These are phyloP conservation scores for Boletellus ananas DNA, from an alignment of 768 basidiomycete genomes.

Conservation along the genomic window DNA sequence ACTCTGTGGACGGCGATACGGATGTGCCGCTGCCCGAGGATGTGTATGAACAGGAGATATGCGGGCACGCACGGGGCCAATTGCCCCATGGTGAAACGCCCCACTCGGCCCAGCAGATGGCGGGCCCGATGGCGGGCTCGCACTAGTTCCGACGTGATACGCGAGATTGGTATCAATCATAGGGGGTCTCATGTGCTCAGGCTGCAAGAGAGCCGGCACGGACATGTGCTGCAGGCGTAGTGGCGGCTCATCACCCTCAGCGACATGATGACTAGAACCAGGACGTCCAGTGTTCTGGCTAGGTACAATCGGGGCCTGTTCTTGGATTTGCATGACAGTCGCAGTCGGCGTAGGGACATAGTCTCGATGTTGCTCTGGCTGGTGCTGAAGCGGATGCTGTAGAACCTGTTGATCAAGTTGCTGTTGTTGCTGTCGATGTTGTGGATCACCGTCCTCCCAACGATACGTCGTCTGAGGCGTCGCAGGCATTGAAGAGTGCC, in stretches of 20 bases:
- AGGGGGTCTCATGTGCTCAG: slow-evolving; percentile 33
- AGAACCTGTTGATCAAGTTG: slow-evolving; percentile 37
- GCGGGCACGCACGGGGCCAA: slow-evolving; percentile 27
- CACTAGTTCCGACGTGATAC: slow-evolving; percentile 27
- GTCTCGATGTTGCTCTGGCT: slow-evolving; percentile 28
- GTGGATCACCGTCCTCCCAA: slow-evolving; percentile 38
- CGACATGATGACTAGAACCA: slow-evolving; percentile 16
- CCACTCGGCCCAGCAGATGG: slow-evolving; percentile 24
- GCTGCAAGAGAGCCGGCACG: slow-evolving; percentile 14
- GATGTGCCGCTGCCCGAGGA: slow-evolving; percentile 21
- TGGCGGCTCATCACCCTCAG: slow-evolving; percentile 24
- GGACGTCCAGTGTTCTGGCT: slow-evolving; percentile 25
- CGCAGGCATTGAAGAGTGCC: slow-evolving; percentile 46
- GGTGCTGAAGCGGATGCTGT: slow-evolving; percentile 37
- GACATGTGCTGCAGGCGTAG: slow-evolving; percentile 25
- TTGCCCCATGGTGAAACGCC: slow-evolving; percentile 6
- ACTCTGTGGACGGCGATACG: slow-evolving; percentile 31
- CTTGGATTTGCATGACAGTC: slow-evolving; percentile 22
- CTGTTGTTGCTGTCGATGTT: slow-evolving; percentile 34
- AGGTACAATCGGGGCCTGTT: slow-evolving; percentile 28
- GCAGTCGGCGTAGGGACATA: slow-evolving; percentile 17
- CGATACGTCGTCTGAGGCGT: slow-evolving; percentile 43
- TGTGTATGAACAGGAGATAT: slow-evolving; percentile 24
- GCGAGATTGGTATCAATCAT: slow-evolving; percentile 31
- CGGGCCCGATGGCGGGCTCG: slow-evolving; percentile 31